Base-by-base conservation (phyloP, 2,329 filamentous ascomycete species). In the Akanthomyces muscarius region DNA sequence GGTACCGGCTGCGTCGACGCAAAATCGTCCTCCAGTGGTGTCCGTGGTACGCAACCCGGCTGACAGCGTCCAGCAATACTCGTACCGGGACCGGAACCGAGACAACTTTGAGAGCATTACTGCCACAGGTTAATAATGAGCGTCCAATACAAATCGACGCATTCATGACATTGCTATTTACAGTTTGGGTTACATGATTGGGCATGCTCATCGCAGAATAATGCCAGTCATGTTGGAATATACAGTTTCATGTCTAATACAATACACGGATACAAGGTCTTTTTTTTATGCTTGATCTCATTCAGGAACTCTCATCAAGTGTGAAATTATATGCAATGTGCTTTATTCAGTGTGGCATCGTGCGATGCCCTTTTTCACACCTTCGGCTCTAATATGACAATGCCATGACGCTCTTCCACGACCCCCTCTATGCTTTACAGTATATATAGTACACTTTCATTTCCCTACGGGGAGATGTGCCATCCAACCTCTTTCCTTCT, bases 381-480 rank as follows among this genome's bases (percentile, higher is more conserved):
- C 3, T 38, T 13, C 13, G 33, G n/a, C 5, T 47, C 50, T 54
- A 53, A 53, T 53, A 21, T 61, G 58, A 61, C 58, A 61, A 61
- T 60, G 47, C 57, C 57, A 60, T 60, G 36, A 60, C 48, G 57
- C 59, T 61, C 21, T 52, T 47, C 45, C 41, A 30, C 48, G 6
- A 36, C 42, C 51, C 14, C 45, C 41, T 18, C 14, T 41, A 36
- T 36, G 30, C 48, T 42, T 41, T 33, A 54, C 59, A 55, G 47
- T 55, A 62, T 33, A 62, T 33, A 60, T 62, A 62, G 30, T 56
- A 62, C 63, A 62, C 44, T 30, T 23, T 56, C 30, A 10, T 28
- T 7, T 36, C 59, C 25, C 1, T 16, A 36, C 28, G 4, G 5
- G 7, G 4, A 41, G 21, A 54, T 50, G 45, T 38, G 21, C 21